phyloP scores from a whole-genome alignment of 2,329 filamentous ascomycete genomes.

The Exophiala xenobiotica region DNA sequence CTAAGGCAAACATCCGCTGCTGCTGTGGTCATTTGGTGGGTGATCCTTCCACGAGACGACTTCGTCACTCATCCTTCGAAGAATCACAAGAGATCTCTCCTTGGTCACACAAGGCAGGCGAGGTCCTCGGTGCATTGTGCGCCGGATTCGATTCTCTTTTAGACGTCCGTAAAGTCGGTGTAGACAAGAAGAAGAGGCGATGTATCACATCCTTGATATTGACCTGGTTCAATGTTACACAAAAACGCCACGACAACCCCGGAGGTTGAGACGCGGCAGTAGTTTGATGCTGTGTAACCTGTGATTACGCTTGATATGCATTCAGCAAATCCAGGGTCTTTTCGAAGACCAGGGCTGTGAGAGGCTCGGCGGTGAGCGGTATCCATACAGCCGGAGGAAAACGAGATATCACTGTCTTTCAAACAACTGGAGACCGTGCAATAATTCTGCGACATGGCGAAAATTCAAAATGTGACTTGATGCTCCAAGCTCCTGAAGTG shows the following conservation, averaged over 20 bases:
- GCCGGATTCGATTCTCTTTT: background rate
- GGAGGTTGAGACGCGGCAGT: slow-evolving; percentile 15
- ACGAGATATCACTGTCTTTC: background rate
- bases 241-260: slow-evolving; percentile 16
- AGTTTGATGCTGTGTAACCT: slow-evolving; percentile 19
- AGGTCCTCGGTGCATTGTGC: too few relatives aligned
- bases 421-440: background rate
- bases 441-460: background rate
- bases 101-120: too few relatives aligned
- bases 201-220: background rate
- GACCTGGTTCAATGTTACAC: background rate
- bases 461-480: background rate
- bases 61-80: too few relatives aligned
- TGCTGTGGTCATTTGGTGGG: too few relatives aligned
- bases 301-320: slow-evolving; percentile 6
- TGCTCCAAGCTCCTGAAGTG: slow-evolving; percentile 12
- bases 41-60: too few relatives aligned
- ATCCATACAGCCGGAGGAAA: background rate
- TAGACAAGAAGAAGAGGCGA: slow-evolving; percentile 5
- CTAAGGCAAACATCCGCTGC: background rate
- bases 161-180: slow-evolving; percentile 18
- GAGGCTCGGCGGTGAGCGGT: too few relatives aligned
- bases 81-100: too few relatives aligned
- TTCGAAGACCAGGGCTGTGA: background rate
- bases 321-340: slow-evolving; percentile 8